A percentile compares a stretch with the other conserved stretches of the same genome.
These are phyloP conservation scores for Stemphylium lycopersici DNA, from an alignment of 2,329 filamentous ascomycete genomes.

Conservation along the genomic window DNA sequence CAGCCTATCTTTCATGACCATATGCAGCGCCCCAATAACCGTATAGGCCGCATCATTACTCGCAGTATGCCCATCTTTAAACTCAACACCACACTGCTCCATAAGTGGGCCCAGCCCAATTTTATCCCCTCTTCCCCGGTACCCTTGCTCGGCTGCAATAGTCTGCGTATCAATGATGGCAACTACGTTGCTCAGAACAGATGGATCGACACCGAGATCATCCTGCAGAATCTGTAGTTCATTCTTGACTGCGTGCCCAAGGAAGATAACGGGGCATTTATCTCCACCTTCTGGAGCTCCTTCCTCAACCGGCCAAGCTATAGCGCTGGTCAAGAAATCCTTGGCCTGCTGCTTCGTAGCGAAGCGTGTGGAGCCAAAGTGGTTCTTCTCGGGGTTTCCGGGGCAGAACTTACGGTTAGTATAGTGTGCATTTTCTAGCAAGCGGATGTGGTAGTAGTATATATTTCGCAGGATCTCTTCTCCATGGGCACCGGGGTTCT, in stretches of 20 bases:
- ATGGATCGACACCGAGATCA: neutral
- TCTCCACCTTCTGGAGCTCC: neutral
- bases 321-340: neutral
- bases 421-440: neutral
- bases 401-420: neutral
- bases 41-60: conserved; percentile 25
- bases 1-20: conserved; percentile 3
- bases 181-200: neutral
- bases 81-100: neutral
- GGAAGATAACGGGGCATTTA: conserved; percentile 4
- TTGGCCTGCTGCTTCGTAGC: neutral
- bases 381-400: conserved; percentile 13
- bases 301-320: neutral
- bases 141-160: neutral
- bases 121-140: neutral
- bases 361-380: conserved; percentile 10
- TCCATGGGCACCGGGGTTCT: neutral
- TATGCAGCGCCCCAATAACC: conserved; percentile 18
- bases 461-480: neutral
- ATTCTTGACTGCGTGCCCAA: conserved; percentile 6
- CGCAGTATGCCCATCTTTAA: conserved; percentile 19
- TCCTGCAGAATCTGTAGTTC: conserved; percentile 2
- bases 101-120: neutral
- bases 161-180: neutral
- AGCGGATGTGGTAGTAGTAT: neutral